Percentiles rank a stretch among this genome's conserved stretches.
Conservation (phyloP, 73 alveolate species). For the Stentor roeselii region DNA sequence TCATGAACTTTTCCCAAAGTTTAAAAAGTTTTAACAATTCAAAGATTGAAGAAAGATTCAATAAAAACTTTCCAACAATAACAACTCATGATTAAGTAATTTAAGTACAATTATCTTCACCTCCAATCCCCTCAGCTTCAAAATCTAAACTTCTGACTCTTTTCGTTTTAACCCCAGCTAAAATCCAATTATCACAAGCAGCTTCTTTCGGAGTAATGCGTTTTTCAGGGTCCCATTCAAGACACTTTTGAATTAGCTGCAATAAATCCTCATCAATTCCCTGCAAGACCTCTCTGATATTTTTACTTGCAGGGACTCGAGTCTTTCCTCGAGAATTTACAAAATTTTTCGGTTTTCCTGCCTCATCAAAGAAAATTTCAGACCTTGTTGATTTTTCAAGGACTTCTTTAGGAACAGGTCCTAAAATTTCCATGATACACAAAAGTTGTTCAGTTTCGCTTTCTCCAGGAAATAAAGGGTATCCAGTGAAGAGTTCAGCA, state of each 20-base stretch:
- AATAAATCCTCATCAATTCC: conserved; percentile 62
- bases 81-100: too few species aligned
- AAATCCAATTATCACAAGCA: conserved; percentile 68
- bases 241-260: conserved; percentile 72
- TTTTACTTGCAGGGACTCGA: conserved; percentile 67
- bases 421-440: conserved; percentile 78
- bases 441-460: conserved; percentile 81
- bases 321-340: conserved; percentile 71
- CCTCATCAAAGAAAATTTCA: conserved; percentile 62
- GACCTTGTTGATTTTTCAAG: conserved; percentile 33
- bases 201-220: conserved; percentile 90
- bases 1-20: too few species aligned
- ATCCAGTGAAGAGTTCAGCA: conserved; percentile 89
- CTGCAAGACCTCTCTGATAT: conserved; percentile 41
- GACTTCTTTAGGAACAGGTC: conserved; percentile 52
- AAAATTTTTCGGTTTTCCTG: conserved; percentile 48
- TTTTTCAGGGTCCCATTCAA: conserved; percentile 87
- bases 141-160: too few species aligned
- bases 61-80: too few species aligned
- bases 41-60: too few species aligned
- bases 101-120: too few species aligned
- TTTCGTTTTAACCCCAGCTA: conserved; percentile 39
- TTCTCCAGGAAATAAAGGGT: conserved; percentile 91
- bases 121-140: too few species aligned
- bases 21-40: too few species aligned